Evolutionary conservation across 768 basidiomycete species (phyloP), one percentile per base, ranked within the genome.

Genomic region (Mycena vitilis): DNA sequence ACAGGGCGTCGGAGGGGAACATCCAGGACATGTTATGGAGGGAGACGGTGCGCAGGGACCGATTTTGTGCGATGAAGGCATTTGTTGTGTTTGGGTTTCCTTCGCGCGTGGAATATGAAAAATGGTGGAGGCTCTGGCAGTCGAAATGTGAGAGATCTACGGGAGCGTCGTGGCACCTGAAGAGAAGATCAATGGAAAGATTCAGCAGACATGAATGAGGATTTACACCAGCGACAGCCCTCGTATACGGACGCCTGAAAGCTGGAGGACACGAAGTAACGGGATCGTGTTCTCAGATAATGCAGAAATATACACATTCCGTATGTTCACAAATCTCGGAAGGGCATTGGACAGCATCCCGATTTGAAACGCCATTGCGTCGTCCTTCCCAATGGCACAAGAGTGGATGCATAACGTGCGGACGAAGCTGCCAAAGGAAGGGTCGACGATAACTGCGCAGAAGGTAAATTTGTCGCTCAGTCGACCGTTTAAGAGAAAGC

Each of bases 341-440:
- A 93, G 80, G 4, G 89, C 88, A 52, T 91, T 92, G 22, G 87
- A 84, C 60, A 92, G 79, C 87, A 92, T 91, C 34, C 89, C 88
- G 25, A 86, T 88, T 77, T 91, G 89, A 76, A 92, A 92, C 1
- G 87, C 84, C 72, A 88, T 82, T 2, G 86, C 79, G 18, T 84
- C 86, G 57, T 83, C 82, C 60, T 80, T 81, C 40, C 87, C 83
- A 37, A 82, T 78, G 36, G 79, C 78, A 20, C 85, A 81, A 5
- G 89, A 88, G 73, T 86, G 90, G 40, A 93, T 85, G 30, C 86
- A 83, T 66, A 92, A 70, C 18, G 87, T 88, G 71, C 82, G 80
- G 48, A 92, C 85, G 23, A 86, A 84, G 56, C 81, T 79, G 0
- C 91, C 89, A 68, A 92, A 92, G 5, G 80, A 74, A 0, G 82